phyloP scores from a whole-genome alignment of 2,329 filamentous ascomycete genomes.

The Xylariaceae sp. region DNA sequence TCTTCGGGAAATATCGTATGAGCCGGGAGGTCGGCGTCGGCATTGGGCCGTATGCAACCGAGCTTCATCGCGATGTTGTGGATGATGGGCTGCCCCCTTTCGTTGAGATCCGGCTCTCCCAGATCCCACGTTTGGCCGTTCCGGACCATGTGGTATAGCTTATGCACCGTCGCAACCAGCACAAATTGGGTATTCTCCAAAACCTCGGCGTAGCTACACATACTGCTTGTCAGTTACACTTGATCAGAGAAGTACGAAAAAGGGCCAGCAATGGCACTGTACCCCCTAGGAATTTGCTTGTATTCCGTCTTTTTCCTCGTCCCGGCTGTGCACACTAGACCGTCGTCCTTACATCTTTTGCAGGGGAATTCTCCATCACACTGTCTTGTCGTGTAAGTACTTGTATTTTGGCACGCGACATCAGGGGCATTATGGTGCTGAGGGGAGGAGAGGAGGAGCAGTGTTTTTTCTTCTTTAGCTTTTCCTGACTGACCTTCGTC shows the following conservation, averaged over 20 bases:
- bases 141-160: constrained; percentile 60
- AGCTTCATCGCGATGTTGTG: constrained; percentile 61
- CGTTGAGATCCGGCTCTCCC: constrained; percentile 59
- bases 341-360: constrained; percentile 62
- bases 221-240: background rate
- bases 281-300: constrained; percentile 60
- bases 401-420: background rate
- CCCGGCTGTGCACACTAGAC: constrained; percentile 58
- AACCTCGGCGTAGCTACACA: constrained; percentile 54
- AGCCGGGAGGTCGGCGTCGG: constrained; percentile 54
- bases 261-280: constrained; percentile 26
- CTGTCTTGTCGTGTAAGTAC: constrained; percentile 33
- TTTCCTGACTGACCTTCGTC: constrained; percentile 50
- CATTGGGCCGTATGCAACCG: constrained; percentile 58
- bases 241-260: background rate
- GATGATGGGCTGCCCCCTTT: constrained; percentile 57
- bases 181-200: constrained; percentile 61
- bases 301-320: constrained; percentile 64
- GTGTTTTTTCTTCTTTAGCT: too few relatives aligned
- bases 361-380: constrained; percentile 63
- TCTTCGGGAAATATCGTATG: constrained; percentile 58
- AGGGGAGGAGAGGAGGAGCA: too few relatives aligned
- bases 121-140: constrained; percentile 55
- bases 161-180: constrained; percentile 59
- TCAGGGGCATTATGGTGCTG: background rate